phyloP scores from a whole-genome alignment of 1,284 basidiomycete genomes.

The Fomitiporia mediterranea region DNA sequence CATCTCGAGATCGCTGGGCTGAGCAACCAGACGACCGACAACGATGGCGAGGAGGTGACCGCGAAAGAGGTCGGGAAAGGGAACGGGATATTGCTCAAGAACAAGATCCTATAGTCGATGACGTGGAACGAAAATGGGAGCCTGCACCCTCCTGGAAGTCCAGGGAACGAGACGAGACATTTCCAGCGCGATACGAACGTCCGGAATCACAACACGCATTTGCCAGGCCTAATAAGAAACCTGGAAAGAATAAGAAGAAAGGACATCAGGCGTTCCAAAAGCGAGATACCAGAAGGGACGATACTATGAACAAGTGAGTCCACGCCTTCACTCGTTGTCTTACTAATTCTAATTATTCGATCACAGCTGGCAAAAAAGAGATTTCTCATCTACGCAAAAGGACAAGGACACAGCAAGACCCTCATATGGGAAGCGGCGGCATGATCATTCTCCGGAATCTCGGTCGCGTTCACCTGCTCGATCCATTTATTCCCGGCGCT shows the following conservation, averaged over 20 bases:
- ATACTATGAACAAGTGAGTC: slow-evolving; percentile 64
- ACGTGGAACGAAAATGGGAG: slow-evolving; percentile 45
- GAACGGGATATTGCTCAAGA: slow-evolving; percentile 5
- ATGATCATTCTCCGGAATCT: slow-evolving; percentile 28
- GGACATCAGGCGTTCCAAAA: slow-evolving; percentile 33
- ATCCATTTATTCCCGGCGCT: slow-evolving; percentile 58
- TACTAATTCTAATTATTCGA: slow-evolving; percentile 20
- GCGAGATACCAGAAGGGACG: slow-evolving; percentile 58
- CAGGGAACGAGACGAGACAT: slow-evolving; percentile 30
- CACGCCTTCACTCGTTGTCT: slow-evolving; percentile 19
- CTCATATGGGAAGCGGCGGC: slow-evolving; percentile 21
- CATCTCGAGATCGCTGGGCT: slow-evolving; percentile 10
- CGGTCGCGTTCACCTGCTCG: slow-evolving; percentile 55
- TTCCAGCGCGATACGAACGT: slow-evolving; percentile 18
- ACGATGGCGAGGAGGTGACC: slow-evolving; percentile 13
- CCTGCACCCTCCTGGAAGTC: slow-evolving; percentile 58
- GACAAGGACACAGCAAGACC: slow-evolving; percentile 32
- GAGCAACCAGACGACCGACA: slow-evolving; percentile 6
- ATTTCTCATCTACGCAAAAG: slow-evolving; percentile 37
- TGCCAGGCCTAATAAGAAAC: slow-evolving; percentile 34
- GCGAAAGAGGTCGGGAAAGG: slow-evolving; percentile 11
- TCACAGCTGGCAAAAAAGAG: slow-evolving; percentile 48
- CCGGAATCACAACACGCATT: slow-evolving; percentile 25
- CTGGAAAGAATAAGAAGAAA: slow-evolving; percentile 34
- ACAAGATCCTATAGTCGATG: slow-evolving; percentile 1